Percentiles rank a stretch among this genome's conserved stretches.
phyloP scores from a whole-genome alignment of 768 basidiomycete species.

The Suillus subluteus region DNA sequence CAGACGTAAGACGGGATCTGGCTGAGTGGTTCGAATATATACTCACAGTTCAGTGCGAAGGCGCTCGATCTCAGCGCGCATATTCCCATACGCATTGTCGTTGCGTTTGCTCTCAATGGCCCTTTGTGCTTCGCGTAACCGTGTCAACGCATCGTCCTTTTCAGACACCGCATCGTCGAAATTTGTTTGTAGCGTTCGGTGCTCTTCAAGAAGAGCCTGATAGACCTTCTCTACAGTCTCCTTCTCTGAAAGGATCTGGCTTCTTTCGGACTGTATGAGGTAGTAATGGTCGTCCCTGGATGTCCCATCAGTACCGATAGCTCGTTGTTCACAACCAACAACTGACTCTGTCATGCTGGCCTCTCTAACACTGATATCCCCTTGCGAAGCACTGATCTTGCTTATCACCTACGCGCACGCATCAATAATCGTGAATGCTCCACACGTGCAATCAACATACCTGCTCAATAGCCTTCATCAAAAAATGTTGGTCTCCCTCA shows the following conservation, averaged over 20 bases:
- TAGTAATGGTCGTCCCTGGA: slow-evolving; percentile 90
- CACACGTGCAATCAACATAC: slow-evolving; percentile 39
- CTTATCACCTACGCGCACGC: slow-evolving; percentile 64
- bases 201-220: slow-evolving; percentile 73
- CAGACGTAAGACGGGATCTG: slow-evolving; percentile 27
- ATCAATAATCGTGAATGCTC: slow-evolving; percentile 7
- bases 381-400: slow-evolving; percentile 60
- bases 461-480: slow-evolving; percentile 95
- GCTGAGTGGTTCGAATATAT: slow-evolving; percentile 3
- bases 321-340: slow-evolving; percentile 6
- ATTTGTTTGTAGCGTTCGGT: slow-evolving; percentile 71
- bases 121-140: slow-evolving; percentile 61
- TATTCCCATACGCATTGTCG: slow-evolving; percentile 75
- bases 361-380: slow-evolving; percentile 54
- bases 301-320: slow-evolving; percentile 14
- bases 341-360: slow-evolving; percentile 80
- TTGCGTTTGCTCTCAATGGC: slow-evolving; percentile 63
- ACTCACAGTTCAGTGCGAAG: slow-evolving; percentile 85
- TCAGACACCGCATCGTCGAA: slow-evolving; percentile 79
- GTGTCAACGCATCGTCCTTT: slow-evolving; percentile 72
- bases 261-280: slow-evolving; percentile 78
- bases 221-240: slow-evolving; percentile 85
- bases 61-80: slow-evolving; percentile 82
- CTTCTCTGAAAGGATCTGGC: slow-evolving; percentile 79
- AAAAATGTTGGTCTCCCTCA: slow-evolving; percentile 81